Evolutionary conservation across 768 basidiomycete species (phyloP).

Genomic region (Trametes gibbosa): DNA sequence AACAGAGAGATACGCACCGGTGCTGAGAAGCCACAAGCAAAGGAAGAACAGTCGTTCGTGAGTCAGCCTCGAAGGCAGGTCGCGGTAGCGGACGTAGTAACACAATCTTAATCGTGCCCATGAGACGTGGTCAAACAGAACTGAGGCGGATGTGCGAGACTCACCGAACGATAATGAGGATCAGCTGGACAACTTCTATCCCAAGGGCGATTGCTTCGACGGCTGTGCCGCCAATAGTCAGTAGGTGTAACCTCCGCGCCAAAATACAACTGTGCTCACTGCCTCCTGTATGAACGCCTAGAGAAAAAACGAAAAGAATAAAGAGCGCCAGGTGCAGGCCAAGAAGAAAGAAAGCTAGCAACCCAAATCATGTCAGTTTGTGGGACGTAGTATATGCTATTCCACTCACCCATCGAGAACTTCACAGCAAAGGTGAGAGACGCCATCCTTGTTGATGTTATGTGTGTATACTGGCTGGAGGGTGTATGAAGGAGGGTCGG

Average conservation of each 20-base stretch:
- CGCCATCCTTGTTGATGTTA: conserved; percentile 6
- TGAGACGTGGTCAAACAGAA: background rate
- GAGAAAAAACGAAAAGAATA: conserved; percentile 9
- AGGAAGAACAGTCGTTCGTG: conserved; percentile 12
- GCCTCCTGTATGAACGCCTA: conserved; percentile 1
- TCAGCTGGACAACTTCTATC: conserved; percentile 2
- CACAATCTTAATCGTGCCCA: background rate
- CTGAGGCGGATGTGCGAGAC: background rate
- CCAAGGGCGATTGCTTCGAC: conserved; percentile 13
- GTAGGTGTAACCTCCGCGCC: background rate
- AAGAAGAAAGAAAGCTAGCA: conserved; percentile 8
- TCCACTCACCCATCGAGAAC: conserved; percentile 10
- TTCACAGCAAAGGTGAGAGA: conserved; percentile 13
- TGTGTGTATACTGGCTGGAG: background rate
- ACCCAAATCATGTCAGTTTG: background rate
- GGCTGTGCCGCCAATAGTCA: background rate
- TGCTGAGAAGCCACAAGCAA: conserved; percentile 2
- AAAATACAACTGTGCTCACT: background rate
- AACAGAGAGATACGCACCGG: background rate
- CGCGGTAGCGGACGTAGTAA: conserved; percentile 11
- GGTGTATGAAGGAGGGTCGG: background rate
- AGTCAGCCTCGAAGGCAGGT: background rate
- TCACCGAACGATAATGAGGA: conserved; percentile 9
- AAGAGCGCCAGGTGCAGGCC: conserved; percentile 8
- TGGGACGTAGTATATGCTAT: background rate